Conservation (phyloP, 345 rosid genomes). For the Boechera stricta region DNA sequence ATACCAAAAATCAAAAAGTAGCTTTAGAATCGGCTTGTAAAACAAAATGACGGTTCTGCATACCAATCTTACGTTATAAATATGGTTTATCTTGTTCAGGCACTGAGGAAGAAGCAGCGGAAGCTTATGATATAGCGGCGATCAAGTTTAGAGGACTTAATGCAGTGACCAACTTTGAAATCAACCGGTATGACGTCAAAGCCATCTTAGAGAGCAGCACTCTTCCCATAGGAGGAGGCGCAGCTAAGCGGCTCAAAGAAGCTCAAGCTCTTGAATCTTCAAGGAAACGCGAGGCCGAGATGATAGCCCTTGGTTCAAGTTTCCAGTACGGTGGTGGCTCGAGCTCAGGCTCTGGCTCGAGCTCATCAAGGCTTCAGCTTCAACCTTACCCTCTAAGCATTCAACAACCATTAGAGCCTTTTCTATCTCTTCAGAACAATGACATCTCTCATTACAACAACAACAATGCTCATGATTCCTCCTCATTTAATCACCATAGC, state of each 20-base stretch:
- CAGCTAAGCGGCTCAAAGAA: constrained; percentile 91
- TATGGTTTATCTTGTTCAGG: constrained; percentile 47
- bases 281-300: constrained; percentile 82
- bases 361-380: constrained; percentile 61
- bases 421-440: constrained; percentile 73
- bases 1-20: too few species aligned
- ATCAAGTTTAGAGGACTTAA: constrained; percentile 92
- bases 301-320: constrained; percentile 75
- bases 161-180: constrained; percentile 98
- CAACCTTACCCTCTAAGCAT: constrained; percentile 73
- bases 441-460: constrained; percentile 67
- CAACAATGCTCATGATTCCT: constrained; percentile 54
- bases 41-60: background rate
- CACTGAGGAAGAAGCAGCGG: constrained; percentile 99
- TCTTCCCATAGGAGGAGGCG: constrained; percentile 96
- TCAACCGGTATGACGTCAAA: constrained; percentile 92
- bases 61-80: constrained; percentile 1
- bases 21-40: background rate
- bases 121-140: constrained; percentile 98
- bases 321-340: constrained; percentile 62
- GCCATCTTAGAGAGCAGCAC: constrained; percentile 93
- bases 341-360: constrained; percentile 48
- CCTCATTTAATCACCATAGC: constrained; percentile 57
- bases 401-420: constrained; percentile 67
- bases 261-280: constrained; percentile 95